Conservation (phyloP, 2,329 filamentous ascomycete genomes). For the Cordyceps cateniannulata region DNA sequence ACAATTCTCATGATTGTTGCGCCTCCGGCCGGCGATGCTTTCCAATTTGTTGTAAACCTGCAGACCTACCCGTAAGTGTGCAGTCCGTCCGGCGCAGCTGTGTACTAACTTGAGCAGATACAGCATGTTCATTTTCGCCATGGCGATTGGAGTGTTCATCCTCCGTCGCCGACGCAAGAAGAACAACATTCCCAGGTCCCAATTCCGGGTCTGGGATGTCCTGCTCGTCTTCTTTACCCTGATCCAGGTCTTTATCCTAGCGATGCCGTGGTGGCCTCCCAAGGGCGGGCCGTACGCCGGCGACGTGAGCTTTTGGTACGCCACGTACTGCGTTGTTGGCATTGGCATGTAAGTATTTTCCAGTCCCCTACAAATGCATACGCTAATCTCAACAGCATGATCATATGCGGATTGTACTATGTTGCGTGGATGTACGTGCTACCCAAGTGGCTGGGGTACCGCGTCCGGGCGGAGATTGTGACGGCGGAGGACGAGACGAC, state of each 20-base stretch:
- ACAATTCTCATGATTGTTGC: constrained; percentile 55
- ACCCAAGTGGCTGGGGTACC: constrained; percentile 46
- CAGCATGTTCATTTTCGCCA: constrained; percentile 49
- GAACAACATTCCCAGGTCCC: constrained; percentile 38
- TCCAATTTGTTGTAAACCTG: constrained; percentile 57
- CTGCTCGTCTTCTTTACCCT: constrained; percentile 53
- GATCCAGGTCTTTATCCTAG: constrained; percentile 54
- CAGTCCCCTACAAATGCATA: neutral
- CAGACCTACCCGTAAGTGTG: constrained; percentile 44
- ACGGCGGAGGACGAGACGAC: constrained; percentile 38
- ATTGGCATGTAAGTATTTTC: constrained; percentile 51
- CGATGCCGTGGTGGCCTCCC: constrained; percentile 69
- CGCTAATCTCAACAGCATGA: constrained; percentile 31
- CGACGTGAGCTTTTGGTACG: constrained; percentile 69
- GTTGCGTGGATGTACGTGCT: constrained; percentile 50
- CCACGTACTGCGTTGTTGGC: constrained; percentile 59
- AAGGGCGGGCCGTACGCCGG: constrained; percentile 51
- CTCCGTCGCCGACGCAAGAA: constrained; percentile 48
- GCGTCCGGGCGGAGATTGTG: constrained; percentile 48
- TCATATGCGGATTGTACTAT: constrained; percentile 51
- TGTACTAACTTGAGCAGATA: neutral
- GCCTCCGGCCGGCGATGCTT: constrained; percentile 57
- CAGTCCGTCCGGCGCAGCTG: neutral
- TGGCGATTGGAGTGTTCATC: constrained; percentile 51
- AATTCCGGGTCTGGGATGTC: constrained; percentile 54